Percentiles rank a stretch among this genome's conserved stretches.
Conservation (phyloP, 1,139 yeast species). For the Trichomonascaceae sp. region DNA sequence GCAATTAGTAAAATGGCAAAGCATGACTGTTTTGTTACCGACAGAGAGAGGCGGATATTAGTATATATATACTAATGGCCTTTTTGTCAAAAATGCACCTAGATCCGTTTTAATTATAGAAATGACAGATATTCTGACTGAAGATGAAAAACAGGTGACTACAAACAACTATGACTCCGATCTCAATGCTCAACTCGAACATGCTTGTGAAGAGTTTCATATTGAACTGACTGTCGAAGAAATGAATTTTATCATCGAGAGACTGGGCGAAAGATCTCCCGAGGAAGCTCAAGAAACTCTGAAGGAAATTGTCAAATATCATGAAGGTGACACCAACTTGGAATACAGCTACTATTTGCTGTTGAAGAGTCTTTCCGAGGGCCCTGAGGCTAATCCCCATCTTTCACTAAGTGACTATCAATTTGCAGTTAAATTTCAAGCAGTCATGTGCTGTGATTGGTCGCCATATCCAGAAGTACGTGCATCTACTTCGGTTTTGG, state of each 20-base stretch:
- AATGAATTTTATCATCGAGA: conserved; percentile 35
- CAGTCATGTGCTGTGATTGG: conserved; percentile 39
- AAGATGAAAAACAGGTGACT: not conserved
- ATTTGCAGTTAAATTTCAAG: conserved; percentile 34
- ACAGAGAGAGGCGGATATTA: no score
- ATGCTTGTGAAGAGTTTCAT: conserved; percentile 7
- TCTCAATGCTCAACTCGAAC: conserved; percentile 1
- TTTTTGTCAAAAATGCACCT: no score
- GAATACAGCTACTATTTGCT: conserved; percentile 24
- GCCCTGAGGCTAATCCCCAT: conserved; percentile 15
- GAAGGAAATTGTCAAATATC: conserved; percentile 36
- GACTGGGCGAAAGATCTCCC: conserved; percentile 27
- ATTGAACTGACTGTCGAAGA: conserved; percentile 11
- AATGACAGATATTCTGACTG: not conserved
- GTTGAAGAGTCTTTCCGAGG: conserved; percentile 25
- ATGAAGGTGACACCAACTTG: conserved; percentile 45
- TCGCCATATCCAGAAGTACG: conserved; percentile 49
- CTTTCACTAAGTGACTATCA: conserved; percentile 27
- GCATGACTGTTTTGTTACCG: no score
- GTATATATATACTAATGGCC: not conserved
- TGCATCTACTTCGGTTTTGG: conserved; percentile 41
- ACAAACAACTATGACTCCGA: not conserved
- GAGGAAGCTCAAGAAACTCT: conserved; percentile 41
- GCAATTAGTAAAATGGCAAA: not conserved
- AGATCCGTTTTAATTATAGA: not conserved